Evolutionary conservation across 768 basidiomycete species (phyloP), one percentile per base, ranked within the genome.

Genomic region (Lactifluus volemus): DNA sequence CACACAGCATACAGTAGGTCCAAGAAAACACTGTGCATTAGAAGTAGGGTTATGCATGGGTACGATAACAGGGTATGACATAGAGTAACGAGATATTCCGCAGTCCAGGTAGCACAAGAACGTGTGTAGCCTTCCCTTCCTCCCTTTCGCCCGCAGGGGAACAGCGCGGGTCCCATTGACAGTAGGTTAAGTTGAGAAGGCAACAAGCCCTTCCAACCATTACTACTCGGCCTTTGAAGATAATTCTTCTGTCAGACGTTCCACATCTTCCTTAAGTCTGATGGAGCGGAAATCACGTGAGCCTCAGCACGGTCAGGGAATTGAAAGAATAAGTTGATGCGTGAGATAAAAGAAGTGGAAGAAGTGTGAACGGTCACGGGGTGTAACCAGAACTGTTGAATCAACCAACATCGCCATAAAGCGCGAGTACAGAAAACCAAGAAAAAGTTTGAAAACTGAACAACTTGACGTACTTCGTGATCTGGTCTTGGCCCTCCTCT

Each of bases 211-310:
- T n/a, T n/a, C n/a, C n/a, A n/a, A n/a, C n/a, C 15, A 19, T 57
- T 50, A 53, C 57, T 48, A 63, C 49, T 58, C 39, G n/a, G 47
- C 17, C 39, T n/a, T 56, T 41, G 55, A 61, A n/a, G 60, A 21
- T 53, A 61, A 63, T 62, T 78, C 76, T 53, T 80, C 76, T 34
- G 65, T 75, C 21, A 81, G 73, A 47, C 71, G 68, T 53, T 81
- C 83, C 63, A 87, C 64, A 65, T 89, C 87, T 71, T 82, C 85
- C 65, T 84, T 84, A 71, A 89, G 76, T 77, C 88, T 89, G 74
- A 44, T 45, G 30, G 32, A 49, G 17, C 15, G 45, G 30, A 58
- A 58, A 41, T n/a, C 34, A 63, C 51, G 63, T 62, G 63, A 64
- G 63, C 21, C 19, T 64, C 44, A 44, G 48, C 49, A 32, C 41